Evolutionary conservation across 352 stramenopile genomes (phyloP).

Genomic region (Phytophthora chlamydospora): DNA sequence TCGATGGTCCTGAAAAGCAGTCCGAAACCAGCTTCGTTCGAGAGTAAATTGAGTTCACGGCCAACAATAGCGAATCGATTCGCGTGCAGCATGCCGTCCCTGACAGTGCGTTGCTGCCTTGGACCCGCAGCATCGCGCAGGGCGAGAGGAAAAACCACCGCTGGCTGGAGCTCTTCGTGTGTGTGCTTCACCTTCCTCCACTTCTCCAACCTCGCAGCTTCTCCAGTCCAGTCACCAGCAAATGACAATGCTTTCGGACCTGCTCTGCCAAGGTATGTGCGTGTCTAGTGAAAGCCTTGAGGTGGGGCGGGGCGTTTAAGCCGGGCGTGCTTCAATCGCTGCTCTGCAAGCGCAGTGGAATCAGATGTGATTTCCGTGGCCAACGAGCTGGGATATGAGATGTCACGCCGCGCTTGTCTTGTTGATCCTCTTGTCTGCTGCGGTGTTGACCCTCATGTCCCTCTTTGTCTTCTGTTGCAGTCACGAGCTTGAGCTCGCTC

Average conservation of each 20-base stretch:
- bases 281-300: too few relatives aligned
- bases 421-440: background rate
- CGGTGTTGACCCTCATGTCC: too few relatives aligned
- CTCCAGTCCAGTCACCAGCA: too few relatives aligned
- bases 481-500: slow-evolving; percentile 26
- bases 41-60: slow-evolving; percentile 1
- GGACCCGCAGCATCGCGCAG: slow-evolving; percentile 2
- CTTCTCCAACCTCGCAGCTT: too few relatives aligned
- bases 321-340: too few relatives aligned
- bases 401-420: slow-evolving; percentile 20
- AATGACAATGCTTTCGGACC: too few relatives aligned
- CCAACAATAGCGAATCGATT: slow-evolving; percentile 9
- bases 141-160: slow-evolving; percentile 4
- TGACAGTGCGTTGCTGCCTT: background rate
- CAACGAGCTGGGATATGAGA: slow-evolving; percentile 33
- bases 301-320: too few relatives aligned
- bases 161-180: background rate
- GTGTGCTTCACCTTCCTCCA: too few relatives aligned
- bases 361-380: slow-evolving; percentile 34
- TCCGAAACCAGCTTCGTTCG: too few relatives aligned
- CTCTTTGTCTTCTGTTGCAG: slow-evolving; percentile 7
- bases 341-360: slow-evolving; percentile 1
- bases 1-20: too few relatives aligned
- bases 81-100: slow-evolving; percentile 1
- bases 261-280: too few relatives aligned